Evolutionary conservation across 163 green algal species (phyloP), one percentile per base, ranked within the genome.

Genomic region (Chlamydomonas reinhardtii): DNA sequence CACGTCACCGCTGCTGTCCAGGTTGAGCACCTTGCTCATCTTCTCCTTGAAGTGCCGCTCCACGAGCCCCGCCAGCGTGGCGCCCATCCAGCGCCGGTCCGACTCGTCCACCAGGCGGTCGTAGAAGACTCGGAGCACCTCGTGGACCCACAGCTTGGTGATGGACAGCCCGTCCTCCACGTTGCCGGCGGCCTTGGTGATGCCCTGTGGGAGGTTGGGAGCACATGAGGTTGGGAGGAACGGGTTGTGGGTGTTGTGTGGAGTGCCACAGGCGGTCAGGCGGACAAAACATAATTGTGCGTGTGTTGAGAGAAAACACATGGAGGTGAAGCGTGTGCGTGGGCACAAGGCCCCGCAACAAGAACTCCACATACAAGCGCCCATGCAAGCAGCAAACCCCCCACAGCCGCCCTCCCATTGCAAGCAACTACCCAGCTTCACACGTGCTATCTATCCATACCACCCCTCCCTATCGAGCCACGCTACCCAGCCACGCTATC

Each of bases 21-120:
- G 27, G 61, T 74, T 82, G 24, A 87, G 82, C 54, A 91, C 77
- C 61, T 86, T 84, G n/a, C 52, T 66, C 34, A 94, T 79, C 84
- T 94, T 94, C 89, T 96, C 92, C 90, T 96, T 95, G 87, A 96
- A 96, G 86, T 95, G 92, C 27, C 82, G 78, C 74, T 96, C 93
- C 14, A 82, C 88, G 24, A 94, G 82, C 31, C 91, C 87, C 43
- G 76, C 70, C 48, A 94, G 76, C 74, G 91, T 73, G 9, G 65
- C 74, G 17, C 89, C 89, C 52, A 94, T 85, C 87, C 90, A 93
- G 52, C 91, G 39, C 4, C 92, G 82, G 84, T 96, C 86, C 27
- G 79, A 59, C 84, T 95, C 82, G 73, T 90, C 34, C 54, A 93
- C 87, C 86, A 95, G 84, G 39, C 89, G 71, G 90, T 96, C 93